Percentiles rank a stretch among this genome's conserved stretches.
phyloP scores from a whole-genome alignment of 306 rosid genomes.

The Heteromeles arbutifolia region DNA sequence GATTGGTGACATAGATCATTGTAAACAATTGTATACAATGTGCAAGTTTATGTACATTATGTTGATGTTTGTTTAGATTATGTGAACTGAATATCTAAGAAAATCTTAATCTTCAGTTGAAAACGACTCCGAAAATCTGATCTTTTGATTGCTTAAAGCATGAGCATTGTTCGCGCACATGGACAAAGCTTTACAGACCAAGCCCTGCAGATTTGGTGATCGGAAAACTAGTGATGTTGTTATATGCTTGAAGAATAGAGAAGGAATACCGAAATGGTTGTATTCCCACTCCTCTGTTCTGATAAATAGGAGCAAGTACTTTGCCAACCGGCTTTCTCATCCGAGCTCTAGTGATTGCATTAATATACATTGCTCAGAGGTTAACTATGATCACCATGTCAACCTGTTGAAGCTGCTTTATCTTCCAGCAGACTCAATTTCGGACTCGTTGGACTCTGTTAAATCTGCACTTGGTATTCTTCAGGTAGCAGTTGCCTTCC shows the following conservation, averaged over 20 bases:
- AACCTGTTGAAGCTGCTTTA: slow-evolving; percentile 23
- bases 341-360: slow-evolving; percentile 15
- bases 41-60: background rate
- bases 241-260: slow-evolving; percentile 24
- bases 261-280: slow-evolving; percentile 23
- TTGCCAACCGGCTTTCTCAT: slow-evolving; percentile 16
- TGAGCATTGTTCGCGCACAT: slow-evolving; percentile 24
- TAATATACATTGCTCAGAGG: slow-evolving; percentile 21
- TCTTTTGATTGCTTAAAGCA: slow-evolving; percentile 7
- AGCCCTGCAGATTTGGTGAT: slow-evolving; percentile 23
- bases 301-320: slow-evolving; percentile 24
- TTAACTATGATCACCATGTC: slow-evolving; percentile 26
- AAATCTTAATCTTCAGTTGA: slow-evolving; percentile 8
- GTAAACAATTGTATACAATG: background rate
- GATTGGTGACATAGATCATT: background rate
- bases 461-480: slow-evolving; percentile 23
- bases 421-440: slow-evolving; percentile 15
- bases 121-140: background rate
- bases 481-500: slow-evolving; percentile 15
- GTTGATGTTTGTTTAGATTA: background rate
- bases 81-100: background rate
- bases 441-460: slow-evolving; percentile 24
- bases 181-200: slow-evolving; percentile 17
- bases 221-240: slow-evolving; percentile 13
- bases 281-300: slow-evolving; percentile 24